These are phyloP conservation scores for Lactarius akahatsu DNA, from an alignment of 768 basidiomycete species.

Conservation along the genomic window DNA sequence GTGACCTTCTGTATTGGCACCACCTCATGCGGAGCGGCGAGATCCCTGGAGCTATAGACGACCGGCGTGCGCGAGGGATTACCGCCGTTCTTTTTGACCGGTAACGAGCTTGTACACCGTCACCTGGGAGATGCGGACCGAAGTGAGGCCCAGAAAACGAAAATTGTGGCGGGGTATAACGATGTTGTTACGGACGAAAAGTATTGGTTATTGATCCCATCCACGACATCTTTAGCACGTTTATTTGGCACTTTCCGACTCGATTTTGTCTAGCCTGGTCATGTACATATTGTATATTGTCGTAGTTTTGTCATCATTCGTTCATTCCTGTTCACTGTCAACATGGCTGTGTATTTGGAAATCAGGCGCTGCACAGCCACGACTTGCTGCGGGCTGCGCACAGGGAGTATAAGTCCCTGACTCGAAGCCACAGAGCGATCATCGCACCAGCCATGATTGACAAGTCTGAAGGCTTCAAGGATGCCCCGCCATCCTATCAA, in stretches of 20 bases:
- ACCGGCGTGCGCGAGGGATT: conserved; percentile 50
- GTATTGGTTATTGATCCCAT: neutral
- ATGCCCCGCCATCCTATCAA: conserved; percentile 26
- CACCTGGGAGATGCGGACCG: neutral
- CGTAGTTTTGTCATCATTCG: conserved; percentile 5
- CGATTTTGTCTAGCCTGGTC: conserved; percentile 8
- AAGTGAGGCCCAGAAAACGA: neutral
- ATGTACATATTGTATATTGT: neutral
- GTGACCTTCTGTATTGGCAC: conserved; percentile 75
- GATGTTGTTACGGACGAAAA: neutral
- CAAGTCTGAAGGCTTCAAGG: conserved; percentile 20
- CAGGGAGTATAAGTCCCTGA: neutral
- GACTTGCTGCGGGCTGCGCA: neutral
- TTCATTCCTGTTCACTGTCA: neutral
- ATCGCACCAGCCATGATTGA: conserved; percentile 22
- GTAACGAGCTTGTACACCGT: conserved; percentile 1
- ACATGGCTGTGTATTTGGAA: neutral
- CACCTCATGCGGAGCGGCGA: conserved; percentile 70
- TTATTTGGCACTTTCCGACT: neutral
- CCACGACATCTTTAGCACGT: conserved; percentile 1
- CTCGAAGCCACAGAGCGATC: neutral
- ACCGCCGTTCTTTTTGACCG: conserved; percentile 17
- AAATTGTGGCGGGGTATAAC: neutral
- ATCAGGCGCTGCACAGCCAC: neutral
- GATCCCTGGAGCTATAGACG: conserved; percentile 65